Conservation (phyloP, 352 stramenopile genomes). For the Phytophthora agathidicida region DNA sequence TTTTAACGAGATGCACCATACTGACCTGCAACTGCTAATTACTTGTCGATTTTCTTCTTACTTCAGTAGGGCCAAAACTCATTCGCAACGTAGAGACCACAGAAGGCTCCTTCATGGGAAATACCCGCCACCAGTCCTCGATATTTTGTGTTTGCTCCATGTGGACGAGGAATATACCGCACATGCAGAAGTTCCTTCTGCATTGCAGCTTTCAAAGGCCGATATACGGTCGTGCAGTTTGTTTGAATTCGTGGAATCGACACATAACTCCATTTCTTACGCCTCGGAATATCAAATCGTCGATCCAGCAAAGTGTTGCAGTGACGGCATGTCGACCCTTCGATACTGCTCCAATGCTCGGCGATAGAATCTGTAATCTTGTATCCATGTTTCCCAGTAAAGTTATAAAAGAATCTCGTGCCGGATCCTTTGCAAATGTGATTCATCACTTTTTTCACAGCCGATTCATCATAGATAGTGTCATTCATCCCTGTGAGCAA, state of each 20-base stretch:
- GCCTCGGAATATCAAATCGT: background rate
- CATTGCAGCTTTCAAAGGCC: conserved; percentile 12
- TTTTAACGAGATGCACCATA: too few species aligned
- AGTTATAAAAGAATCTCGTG: conserved; percentile 12
- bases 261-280: background rate
- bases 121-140: conserved; percentile 16
- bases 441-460: conserved; percentile 11
- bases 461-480: background rate
- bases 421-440: background rate
- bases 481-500: background rate
- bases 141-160: background rate
- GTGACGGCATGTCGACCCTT: background rate
- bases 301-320: background rate
- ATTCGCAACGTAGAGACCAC: conserved; percentile 14
- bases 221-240: conserved; percentile 9
- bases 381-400: background rate
- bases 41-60: too few species aligned
- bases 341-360: conserved; percentile 2
- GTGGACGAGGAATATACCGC: conserved; percentile 7
- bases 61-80: conserved; percentile 9
- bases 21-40: too few species aligned
- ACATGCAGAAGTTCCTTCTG: conserved; percentile 12
- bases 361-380: background rate
- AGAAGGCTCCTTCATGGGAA: conserved; percentile 5
- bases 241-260: background rate